Evolutionary conservation across 108 stramenopile species (phyloP), one percentile per base, ranked within the genome.

Genomic region (Cyclotella sp.): DNA sequence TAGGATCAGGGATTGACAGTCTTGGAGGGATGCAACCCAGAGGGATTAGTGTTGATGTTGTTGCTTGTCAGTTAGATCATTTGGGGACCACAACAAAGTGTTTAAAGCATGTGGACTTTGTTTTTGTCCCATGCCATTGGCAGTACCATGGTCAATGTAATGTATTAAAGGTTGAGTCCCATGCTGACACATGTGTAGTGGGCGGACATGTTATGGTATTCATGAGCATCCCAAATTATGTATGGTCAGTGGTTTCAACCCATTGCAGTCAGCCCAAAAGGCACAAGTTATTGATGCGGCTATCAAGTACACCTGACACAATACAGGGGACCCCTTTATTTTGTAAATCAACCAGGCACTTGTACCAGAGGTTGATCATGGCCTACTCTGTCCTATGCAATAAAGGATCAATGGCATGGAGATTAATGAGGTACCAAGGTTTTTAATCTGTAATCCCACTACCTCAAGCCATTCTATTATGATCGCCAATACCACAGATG

Each of bases 301-400:
- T 22, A 2, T 55, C 22, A 24, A 24, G 24, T 55, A 55, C 22
- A 24, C 11, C 11, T 43, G 49, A 49, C 65, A 30, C 5, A 13
- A 18, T 5, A 68, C 66, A 5, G 74, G 74, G 16, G 46, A 68
- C 9, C 22, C 12, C 42, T 19, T 44, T 0, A 26, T 53, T 19
- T 24, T 75, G 9, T 13, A 53, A 10, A 51, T 75, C 6, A 9
- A 12, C 74, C 67, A 27, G 74, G 65, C 7, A 42, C 54, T n/a
- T 22, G 41, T 75, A 0, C 74, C 74, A 18, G 55, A 57, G 45
- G 46, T 75, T 77, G 34, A 34, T 5, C 34, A 34, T 34, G 2
- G 34, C 34, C 34, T 34, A 9, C 63, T 71, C 11, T 77, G 77
- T 45, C 77, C 70, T 14, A 77, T 77, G 77, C 70, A 71, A 46